Evolutionary conservation across 495 filamentous ascomycete genomes (phyloP).

Genomic region (Hypoxylon lenormandii): DNA sequence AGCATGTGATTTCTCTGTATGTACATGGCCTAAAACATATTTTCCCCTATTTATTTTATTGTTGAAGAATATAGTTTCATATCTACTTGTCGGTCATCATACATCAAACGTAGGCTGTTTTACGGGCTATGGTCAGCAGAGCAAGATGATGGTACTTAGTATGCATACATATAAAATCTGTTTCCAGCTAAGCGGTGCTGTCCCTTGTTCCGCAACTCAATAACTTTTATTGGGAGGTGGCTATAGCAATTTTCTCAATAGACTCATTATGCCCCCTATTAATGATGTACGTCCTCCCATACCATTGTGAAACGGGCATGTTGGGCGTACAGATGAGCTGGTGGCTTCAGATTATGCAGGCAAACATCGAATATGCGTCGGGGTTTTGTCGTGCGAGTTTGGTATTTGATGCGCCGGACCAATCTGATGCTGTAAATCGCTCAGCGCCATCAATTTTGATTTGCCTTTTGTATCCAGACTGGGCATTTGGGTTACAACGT

Average conservation of each 20-base stretch:
- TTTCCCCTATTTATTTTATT: too few species aligned
- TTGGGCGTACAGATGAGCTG: constrained; percentile 38
- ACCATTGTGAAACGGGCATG: constrained; percentile 25
- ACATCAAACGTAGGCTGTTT: too few species aligned
- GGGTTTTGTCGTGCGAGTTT: constrained; percentile 43
- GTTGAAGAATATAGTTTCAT: too few species aligned
- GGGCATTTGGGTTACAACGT: constrained; percentile 35
- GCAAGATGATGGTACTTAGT: too few species aligned
- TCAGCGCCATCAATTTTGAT: constrained; percentile 24
- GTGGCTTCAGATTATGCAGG: constrained; percentile 43
- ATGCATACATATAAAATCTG: too few species aligned
- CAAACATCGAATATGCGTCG: constrained; percentile 43
- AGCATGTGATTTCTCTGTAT: too few species aligned
- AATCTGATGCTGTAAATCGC: constrained; percentile 20
- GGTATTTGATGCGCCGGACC: constrained; percentile 29
- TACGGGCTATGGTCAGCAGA: too few species aligned
- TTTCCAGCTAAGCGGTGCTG: too few species aligned
- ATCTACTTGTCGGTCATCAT: too few species aligned
- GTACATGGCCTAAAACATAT: too few species aligned
- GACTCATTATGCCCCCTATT: neutral
- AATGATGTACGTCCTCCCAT: neutral
- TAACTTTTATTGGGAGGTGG: neutral
- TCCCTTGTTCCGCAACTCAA: too few species aligned
- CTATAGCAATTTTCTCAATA: neutral
- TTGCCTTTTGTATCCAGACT: constrained; percentile 30